phyloP scores from a whole-genome alignment of 2,329 filamentous ascomycete genomes.

The Neurospora sp. region DNA sequence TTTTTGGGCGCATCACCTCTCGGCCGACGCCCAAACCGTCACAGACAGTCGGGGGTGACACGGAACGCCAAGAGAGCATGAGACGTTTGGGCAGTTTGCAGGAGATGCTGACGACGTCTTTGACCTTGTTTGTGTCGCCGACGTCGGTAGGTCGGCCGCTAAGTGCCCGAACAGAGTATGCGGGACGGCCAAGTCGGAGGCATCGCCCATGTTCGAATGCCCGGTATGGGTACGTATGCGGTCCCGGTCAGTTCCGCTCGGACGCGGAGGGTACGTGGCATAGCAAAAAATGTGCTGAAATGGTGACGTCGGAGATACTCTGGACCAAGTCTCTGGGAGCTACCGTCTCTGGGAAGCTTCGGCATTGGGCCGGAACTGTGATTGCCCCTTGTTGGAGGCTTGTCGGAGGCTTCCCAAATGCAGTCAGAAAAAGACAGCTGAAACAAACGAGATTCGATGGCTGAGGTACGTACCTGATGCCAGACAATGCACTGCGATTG shows the following conservation, averaged over 20 bases:
- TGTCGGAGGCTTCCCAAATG: background rate
- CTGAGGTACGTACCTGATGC: background rate
- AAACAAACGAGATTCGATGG: background rate
- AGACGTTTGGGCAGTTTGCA: background rate
- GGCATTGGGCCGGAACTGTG: background rate
- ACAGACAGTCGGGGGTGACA: background rate
- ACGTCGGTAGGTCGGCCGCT: background rate
- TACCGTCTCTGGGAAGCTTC: background rate
- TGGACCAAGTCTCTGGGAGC: background rate
- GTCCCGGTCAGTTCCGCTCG: background rate
- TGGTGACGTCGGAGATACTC: background rate
- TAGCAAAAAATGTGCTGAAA: background rate
- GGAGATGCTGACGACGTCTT: background rate
- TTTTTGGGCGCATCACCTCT: background rate
- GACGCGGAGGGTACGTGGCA: background rate
- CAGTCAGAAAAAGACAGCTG: background rate
- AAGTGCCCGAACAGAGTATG: background rate
- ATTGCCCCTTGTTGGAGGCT: background rate
- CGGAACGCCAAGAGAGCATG: background rate
- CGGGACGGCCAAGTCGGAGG: background rate
- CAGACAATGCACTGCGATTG: background rate
- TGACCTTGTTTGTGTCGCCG: background rate
- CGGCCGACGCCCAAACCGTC: background rate
- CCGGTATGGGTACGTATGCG: background rate
- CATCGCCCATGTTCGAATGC: background rate